Evolutionary conservation across 2,329 filamentous ascomycete species (phyloP), one percentile per base, ranked within the genome.

Genomic region (Fusarium sp.): DNA sequence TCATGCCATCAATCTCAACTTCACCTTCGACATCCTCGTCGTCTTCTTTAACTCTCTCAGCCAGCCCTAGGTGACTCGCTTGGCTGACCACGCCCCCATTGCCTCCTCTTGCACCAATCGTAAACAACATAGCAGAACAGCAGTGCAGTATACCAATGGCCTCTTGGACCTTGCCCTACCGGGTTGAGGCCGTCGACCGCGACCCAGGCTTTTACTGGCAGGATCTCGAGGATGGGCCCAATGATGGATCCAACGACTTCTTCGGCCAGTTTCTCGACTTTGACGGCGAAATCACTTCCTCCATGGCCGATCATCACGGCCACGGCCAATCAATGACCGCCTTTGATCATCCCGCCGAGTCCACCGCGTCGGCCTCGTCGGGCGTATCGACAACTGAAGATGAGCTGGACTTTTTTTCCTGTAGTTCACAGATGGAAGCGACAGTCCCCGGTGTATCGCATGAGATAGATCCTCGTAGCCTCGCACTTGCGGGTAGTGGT

Each of bases 251-350:
- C 28, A 73, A 65, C 68, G 78, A 80, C 66, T 72, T 80, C 49
- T 79, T 80, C 56, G 75, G 76, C 19, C 76, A 80, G 68, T 80
- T 79, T 57, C 71, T 80, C 66, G 73, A 79, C 74, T 77, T 79
- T 56, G 78, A 79, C 35, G 71, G 60, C 56, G 73, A 73, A 48
- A 68, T 70, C n/a, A 53, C 62, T 22, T 57, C 71, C 10, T 62
- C 71, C 37, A 71, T 67, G 62, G 61, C 65, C 24, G 67, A 61
- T 54, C 62, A 72, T 41, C 68, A 71, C 48, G 55, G 57, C 15
- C 58, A 65, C 19, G 56, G 70, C 53, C 54, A 74, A 40, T 58
- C 71, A 43, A 71, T 77, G 50, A 61, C 74, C 15, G 55, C 63
- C 47, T 62, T 76, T 33, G 70, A 73, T 26, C 74, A 73, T 39